phyloP scores from a whole-genome alignment of 305 asterid species.

The Nicotiana rustica region DNA sequence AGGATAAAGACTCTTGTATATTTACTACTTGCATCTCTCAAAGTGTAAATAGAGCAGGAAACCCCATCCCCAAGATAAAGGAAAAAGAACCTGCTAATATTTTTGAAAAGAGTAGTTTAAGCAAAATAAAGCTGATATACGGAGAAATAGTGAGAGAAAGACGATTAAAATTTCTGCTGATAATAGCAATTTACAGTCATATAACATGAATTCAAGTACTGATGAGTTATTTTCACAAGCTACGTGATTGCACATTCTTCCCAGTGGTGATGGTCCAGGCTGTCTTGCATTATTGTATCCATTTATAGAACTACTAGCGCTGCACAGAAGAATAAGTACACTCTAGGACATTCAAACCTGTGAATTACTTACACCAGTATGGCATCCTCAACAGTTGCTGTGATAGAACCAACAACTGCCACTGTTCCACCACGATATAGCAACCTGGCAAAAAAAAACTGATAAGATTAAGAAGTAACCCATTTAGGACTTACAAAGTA shows the following conservation, averaged over 20 bases:
- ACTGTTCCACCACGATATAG: constrained; percentile 86
- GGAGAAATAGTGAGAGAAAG: constrained; percentile 9
- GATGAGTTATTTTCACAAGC: neutral
- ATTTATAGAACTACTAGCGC: constrained; percentile 12
- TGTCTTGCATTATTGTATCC: neutral
- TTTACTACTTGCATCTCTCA: constrained; percentile 8
- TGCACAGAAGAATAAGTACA: neutral
- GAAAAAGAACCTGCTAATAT: neutral
- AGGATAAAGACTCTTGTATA: neutral
- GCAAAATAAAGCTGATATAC: constrained; percentile 16
- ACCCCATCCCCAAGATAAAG: neutral
- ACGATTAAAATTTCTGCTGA: constrained; percentile 5
- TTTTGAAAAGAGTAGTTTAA: neutral
- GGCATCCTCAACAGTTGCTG: constrained; percentile 87
- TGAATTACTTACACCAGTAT: constrained; percentile 74
- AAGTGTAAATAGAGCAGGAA: constrained; percentile 10
- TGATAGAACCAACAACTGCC: constrained; percentile 86
- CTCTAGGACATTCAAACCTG: constrained; percentile 14
- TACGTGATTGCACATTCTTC: constrained; percentile 11
- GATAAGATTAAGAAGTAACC: neutral
- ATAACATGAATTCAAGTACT: neutral
- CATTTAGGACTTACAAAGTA: neutral
- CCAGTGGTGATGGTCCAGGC: constrained; percentile 1
- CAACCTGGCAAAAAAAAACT: constrained; percentile 55
- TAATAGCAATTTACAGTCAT: neutral